phyloP scores from a whole-genome alignment of 345 rosid genomes.

The Syzygium grande region DNA sequence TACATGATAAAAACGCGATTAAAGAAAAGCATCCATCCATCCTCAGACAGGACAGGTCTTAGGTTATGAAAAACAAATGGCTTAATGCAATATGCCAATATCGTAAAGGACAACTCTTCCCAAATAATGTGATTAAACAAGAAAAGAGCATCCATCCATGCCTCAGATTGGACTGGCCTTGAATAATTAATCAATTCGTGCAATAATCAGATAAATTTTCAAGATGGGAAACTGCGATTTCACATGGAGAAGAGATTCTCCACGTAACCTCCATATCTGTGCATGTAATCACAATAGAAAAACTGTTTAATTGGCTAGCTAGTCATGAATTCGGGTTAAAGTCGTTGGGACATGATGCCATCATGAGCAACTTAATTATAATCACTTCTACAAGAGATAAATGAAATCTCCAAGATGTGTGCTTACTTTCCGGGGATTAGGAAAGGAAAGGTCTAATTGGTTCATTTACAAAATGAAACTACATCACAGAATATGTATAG shows the following conservation, averaged over 20 bases:
- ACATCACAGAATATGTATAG: not conserved
- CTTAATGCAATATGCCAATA: not conserved
- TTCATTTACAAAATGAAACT: not conserved
- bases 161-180: accelerated
- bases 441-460: not conserved
- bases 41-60: not conserved
- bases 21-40: not conserved
- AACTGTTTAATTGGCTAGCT: not conserved
- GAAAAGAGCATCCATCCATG: not conserved
- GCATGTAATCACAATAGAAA: not conserved
- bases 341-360: not conserved
- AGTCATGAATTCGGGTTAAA: not conserved
- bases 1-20: not conserved
- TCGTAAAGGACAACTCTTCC: not conserved
- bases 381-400: not conserved
- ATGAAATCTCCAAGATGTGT: not conserved
- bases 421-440: not conserved
- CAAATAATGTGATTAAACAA: not conserved
- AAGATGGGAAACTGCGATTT: accelerated
- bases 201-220: not conserved
- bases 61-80: not conserved
- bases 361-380: not conserved
- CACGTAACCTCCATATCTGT: accelerated
- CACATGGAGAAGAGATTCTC: not conserved
- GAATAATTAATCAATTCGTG: not conserved